Evolutionary conservation across 441 rosid genomes (phyloP).

Genomic region (Mallotus japonicus): DNA sequence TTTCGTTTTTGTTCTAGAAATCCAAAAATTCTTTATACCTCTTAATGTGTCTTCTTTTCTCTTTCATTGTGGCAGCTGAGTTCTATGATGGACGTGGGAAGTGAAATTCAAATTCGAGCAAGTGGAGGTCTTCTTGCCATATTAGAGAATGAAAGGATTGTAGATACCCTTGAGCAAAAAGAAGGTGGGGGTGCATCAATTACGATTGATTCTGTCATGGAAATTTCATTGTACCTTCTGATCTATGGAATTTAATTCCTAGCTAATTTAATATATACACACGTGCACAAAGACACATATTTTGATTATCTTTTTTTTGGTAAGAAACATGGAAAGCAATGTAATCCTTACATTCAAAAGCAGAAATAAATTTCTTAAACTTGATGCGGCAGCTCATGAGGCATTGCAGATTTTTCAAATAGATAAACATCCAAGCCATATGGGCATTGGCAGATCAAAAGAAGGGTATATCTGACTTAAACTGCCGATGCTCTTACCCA

Average conservation of each 20-base stretch:
- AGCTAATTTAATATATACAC: conserved; percentile 2
- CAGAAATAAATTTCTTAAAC: conserved; percentile 86
- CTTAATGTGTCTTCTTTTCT: conserved; percentile 17
- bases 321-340: conserved; percentile 20
- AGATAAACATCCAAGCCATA: conserved; percentile 98
- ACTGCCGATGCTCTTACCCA: conserved; percentile 22
- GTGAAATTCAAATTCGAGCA: conserved; percentile 87
- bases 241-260: conserved; percentile 20
- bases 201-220: conserved; percentile 68
- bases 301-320: conserved; percentile 3
- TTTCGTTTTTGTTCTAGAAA: not conserved
- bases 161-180: conserved; percentile 74
- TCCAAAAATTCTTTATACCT: not conserved
- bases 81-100: conserved; percentile 95
- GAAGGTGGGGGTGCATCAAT: conserved; percentile 79
- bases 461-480: conserved; percentile 64
- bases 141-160: conserved; percentile 87
- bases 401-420: conserved; percentile 91
- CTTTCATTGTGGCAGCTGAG: conserved; percentile 55
- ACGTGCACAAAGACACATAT: no score
- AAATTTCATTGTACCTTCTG: conserved; percentile 79
- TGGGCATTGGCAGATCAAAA: conserved; percentile 99
- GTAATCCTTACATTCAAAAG: conserved; percentile 40
- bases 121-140: conserved; percentile 95
- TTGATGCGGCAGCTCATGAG: conserved; percentile 91